Evolutionary conservation across 306 rosid species (phyloP), one percentile per base, ranked within the genome.

Genomic region (Inga leiocalycina): DNA sequence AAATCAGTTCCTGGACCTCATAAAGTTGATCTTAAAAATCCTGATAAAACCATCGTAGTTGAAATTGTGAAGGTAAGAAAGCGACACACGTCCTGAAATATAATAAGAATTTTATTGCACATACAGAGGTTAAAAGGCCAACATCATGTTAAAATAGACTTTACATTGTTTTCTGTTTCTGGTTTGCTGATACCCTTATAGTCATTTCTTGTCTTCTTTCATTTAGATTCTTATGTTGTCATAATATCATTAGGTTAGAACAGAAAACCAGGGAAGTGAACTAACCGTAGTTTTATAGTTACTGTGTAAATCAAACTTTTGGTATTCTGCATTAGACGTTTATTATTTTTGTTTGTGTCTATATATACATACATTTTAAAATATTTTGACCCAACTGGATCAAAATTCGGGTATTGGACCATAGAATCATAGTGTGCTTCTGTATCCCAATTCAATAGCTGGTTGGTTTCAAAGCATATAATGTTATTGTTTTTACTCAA

Each of bases 11-110:
- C 97, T 83, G 90, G 51, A 71, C 98, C 97, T n/a, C 97, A 94
- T 87, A 94, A 89, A 88, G 99, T 96, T 86, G 99, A 96, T 88
- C 96, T 94, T 59, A 94, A 65, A 43, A 89, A 90, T 89, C 97
- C 98, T n/a, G 94, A 91, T 57, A 91, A 88, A 85, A 91, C 97
- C 85, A 91, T 96, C 85, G 88, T 96, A 72, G 98, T 96, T 74
- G 98, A 96, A 89, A 92, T 96, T 85, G 88, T 89, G 79, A 94
- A 85, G 99, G 99, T 95, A 85, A 86, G 93, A 64, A 75, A 78
- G 57, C 82, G 54, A 45, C 13, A 61, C 72, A 80, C 78, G 2
- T 56, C 71, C 19, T 30, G 32, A 41, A 27, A 32, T 57, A 80
- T 30, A 79, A 46, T 65, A 57, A 24, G 37, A 74, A 57, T 76